Base-by-base conservation (phyloP, 257 asterid genomes). In the Buddleja alternifolia region DNA sequence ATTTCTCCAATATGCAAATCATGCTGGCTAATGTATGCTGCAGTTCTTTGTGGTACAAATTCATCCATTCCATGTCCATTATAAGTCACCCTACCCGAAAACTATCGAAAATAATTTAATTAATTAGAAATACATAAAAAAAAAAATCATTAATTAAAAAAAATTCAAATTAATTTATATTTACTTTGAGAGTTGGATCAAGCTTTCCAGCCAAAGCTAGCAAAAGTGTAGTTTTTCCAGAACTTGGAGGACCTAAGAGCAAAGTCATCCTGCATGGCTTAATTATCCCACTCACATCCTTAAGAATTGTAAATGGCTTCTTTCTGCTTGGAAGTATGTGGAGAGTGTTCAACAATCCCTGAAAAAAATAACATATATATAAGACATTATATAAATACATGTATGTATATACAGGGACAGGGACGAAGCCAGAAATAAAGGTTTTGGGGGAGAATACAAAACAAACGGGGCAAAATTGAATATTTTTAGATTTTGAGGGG, bases 191-290 rank as follows among this genome's bases (percentile, higher is more conserved):
- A 32, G 60, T 23, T 15, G 78, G 73, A 67, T 88, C 92, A 29
- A 88, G 87, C 54, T 82, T 85, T 70, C 95, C 95, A 3, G 93
- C 89, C 81, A 88, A 72, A 55, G 95, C 92, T 67, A 80, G 41
- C 77, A 88, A 66, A 60, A 84, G 80, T 0, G 93, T 82, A n/a
- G 93, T 88, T 75, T 88, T 88, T 4, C 95, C 95, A 6, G 93
- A 85, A 69, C 86, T 72, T 1, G 95, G 95, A 71, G 95, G 95
- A 8, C 95, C 95, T 73, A 88, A 73, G 29, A 88, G 86, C 62
- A 88, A 60, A n/a, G 92, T 85, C 88, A 88, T 66, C 67, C 92
- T 79, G 66, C 92, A 73, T 6, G 95, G 90, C 67, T 84, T 88
- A 71, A 88, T 80, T 24, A 83, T 77, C 32, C 92, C 95, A 64